Percentiles rank a stretch among this genome's conserved stretches.
These are phyloP conservation scores for Trichomonas tenax DNA, from an alignment of 208 protist genomes.

Conservation along the genomic window DNA sequence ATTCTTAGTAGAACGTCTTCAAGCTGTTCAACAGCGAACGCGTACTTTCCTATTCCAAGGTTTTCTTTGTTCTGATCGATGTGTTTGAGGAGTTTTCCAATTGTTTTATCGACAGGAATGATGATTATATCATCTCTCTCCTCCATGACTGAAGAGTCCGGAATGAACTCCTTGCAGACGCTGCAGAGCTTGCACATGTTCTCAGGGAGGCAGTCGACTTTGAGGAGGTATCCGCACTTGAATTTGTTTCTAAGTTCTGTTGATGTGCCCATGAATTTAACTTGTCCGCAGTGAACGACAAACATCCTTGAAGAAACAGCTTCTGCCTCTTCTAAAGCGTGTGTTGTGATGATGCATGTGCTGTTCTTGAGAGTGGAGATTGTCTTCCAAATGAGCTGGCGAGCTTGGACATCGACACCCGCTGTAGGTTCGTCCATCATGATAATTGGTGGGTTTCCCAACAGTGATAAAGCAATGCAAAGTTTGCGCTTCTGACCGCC, in stretches of 20 bases:
- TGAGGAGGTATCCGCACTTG: not conserved
- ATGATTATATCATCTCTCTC: not conserved
- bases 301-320: not conserved
- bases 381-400: not conserved
- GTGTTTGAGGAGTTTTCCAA: not conserved
- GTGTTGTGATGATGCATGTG: slow-evolving; percentile 13
- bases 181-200: not conserved
- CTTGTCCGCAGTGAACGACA: not conserved
- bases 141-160: not conserved
- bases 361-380: not conserved
- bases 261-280: not conserved
- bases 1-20: not conserved
- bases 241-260: not conserved
- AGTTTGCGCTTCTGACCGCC: slow-evolving; percentile 9
- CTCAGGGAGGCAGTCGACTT: not conserved
- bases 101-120: not conserved
- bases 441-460: slow-evolving; percentile 19
- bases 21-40: not conserved
- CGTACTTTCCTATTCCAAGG: not conserved
- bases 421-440: slow-evolving; percentile 22
- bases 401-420: not conserved
- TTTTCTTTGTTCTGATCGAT: not conserved
- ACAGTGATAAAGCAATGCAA: not conserved
- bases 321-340: slow-evolving; percentile 18
- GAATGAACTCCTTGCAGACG: not conserved